phyloP scores from a whole-genome alignment of 208 protist genomes.

The Trypanosoma platydactyli region DNA sequence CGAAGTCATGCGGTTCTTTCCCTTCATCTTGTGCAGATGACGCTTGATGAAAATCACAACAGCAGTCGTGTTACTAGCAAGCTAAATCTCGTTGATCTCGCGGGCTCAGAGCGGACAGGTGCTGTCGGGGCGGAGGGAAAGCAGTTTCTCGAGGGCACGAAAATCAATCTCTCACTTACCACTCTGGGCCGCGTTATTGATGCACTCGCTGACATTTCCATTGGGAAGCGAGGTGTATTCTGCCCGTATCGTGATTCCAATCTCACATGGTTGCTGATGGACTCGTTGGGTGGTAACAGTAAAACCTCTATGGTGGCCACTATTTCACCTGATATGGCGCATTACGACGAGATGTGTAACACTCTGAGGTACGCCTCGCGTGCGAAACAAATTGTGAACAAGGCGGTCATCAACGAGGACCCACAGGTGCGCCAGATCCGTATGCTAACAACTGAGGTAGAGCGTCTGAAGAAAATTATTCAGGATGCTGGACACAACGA shows the following conservation, averaged over 20 bases:
- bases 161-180: constrained; percentile 93
- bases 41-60: constrained; percentile 53
- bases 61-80: constrained; percentile 61
- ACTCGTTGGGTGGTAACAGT: constrained; percentile 87
- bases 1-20: constrained; percentile 89
- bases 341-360: constrained; percentile 91
- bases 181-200: constrained; percentile 90
- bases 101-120: constrained; percentile 87
- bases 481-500: not conserved
- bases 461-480: constrained; percentile 33
- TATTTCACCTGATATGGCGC: constrained; percentile 78
- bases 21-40: constrained; percentile 66
- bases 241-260: constrained; percentile 90
- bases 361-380: constrained; percentile 92
- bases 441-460: constrained; percentile 65
- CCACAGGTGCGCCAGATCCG: constrained; percentile 82
- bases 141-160: constrained; percentile 75
- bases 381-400: constrained; percentile 92
- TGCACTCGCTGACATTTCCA: constrained; percentile 67
- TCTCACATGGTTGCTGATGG: constrained; percentile 89
- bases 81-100: constrained; percentile 94
- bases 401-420: constrained; percentile 91
- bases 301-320: constrained; percentile 97
- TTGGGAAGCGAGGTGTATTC: constrained; percentile 55
- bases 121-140: constrained; percentile 59